Base-by-base conservation (phyloP, 169 alveolate species). In the Cryptosporidium meleagridis region DNA sequence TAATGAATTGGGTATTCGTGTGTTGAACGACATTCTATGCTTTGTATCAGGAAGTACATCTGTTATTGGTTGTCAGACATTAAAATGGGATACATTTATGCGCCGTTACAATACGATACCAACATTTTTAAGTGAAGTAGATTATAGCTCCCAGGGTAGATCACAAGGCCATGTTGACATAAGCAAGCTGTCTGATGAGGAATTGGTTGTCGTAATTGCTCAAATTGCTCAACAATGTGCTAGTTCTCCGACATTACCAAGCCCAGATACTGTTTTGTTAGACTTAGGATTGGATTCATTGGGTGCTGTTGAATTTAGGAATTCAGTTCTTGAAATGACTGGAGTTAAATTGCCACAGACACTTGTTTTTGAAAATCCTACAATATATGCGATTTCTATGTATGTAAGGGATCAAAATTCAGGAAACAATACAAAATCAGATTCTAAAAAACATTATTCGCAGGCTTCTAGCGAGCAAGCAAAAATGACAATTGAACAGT, bases 1-100 rank as follows among this genome's bases (percentile, higher is more conserved):
- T 29, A 92, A 93, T 69, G 95, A 93, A 45, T 68, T 92, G 37
- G 95, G 95, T 14, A 62, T 93, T 85, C 68, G 95, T 18, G 92
- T 85, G 3, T 39, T 91, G 39, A 68, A 58, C 59, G 95, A 92
- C 53, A 72, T 53, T 10, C 45, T 72, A 16, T 72, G 85, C 29
- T 80, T 26, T 37, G 31, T 72, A 8, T 45, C 55, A 21, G 37
- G 23, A 5, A 52, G 26, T 26, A 26, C 10, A 14, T 84, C 91
- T 0, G 91, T 93, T 9, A 80, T 92, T 23, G 95, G 93, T 55
- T 92, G 94, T 33, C 95, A 93, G 75, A 51, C 92, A 7, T 53
- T 93, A 37, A 85, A 59, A 55, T 93, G 95, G 95, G 84, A 85
- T 45, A 75, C 91, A 18, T 93, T 87, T 71, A 68, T 92, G 75